A percentile compares a stretch with the other conserved stretches of the same genome.
phyloP scores from a whole-genome alignment of 176 grass and related monocot species.

The Eremochloa ophiuroides region DNA sequence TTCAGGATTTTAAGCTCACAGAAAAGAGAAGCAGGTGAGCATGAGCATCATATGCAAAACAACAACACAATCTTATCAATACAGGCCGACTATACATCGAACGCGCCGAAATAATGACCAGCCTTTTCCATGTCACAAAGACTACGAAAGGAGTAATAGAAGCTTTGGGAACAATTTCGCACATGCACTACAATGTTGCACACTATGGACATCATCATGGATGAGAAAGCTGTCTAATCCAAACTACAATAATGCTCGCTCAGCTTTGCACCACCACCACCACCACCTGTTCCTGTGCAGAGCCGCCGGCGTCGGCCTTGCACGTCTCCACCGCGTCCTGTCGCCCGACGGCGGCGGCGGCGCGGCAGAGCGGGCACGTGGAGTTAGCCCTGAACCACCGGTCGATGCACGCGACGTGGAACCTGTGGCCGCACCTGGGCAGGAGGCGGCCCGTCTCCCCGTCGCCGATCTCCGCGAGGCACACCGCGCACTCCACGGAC shows the following conservation, averaged over 20 bases:
- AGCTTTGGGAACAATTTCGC: no score
- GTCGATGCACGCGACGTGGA: conserved; percentile 63
- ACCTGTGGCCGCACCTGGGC: conserved; percentile 52
- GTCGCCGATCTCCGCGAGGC: conserved; percentile 41
- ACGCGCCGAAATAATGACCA: no score
- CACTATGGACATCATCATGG: no score
- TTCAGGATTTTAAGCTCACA: no score
- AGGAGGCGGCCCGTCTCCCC: conserved; percentile 43
- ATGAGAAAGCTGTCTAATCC: no score
- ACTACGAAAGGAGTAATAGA: no score
- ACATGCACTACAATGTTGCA: no score
- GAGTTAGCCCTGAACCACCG: conserved; percentile 40
- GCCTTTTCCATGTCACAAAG: no score
- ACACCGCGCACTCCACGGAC: conserved; percentile 50
- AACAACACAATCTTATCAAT: no score
- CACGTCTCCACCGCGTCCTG: background rate
- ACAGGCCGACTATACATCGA: no score
- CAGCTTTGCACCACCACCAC: conserved; percentile 7
- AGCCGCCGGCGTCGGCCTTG: background rate
- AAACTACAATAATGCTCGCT: background rate
- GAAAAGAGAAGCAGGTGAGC: no score
- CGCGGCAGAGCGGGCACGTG: conserved; percentile 58
- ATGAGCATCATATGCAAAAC: no score
- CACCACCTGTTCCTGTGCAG: background rate
- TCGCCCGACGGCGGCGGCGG: background rate